phyloP scores from a whole-genome alignment of 805 yeast species.

The Barnettozyma wickerhamii region DNA sequence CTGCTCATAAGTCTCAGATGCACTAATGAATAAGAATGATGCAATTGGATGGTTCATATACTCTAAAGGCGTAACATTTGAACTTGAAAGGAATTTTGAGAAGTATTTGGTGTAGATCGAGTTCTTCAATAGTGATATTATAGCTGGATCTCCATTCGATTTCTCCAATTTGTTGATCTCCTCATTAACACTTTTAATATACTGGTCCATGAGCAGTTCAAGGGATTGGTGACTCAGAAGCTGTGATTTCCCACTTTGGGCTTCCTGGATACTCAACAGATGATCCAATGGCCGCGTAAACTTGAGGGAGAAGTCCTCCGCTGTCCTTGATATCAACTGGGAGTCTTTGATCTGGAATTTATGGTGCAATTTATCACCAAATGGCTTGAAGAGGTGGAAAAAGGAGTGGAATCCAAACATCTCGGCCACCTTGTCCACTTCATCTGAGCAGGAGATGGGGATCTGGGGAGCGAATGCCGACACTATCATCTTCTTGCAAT shows the following conservation, averaged over 20 bases:
- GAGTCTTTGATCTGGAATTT: slow-evolving; percentile 46
- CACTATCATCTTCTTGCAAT: slow-evolving; percentile 24
- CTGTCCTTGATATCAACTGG: slow-evolving; percentile 43
- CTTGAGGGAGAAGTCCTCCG: slow-evolving; percentile 53
- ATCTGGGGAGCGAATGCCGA: slow-evolving; percentile 50
- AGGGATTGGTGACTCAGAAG: slow-evolving; percentile 32
- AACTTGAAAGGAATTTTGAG: slow-evolving; percentile 53
- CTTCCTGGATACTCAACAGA: slow-evolving; percentile 26
- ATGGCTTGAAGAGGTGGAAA: slow-evolving; percentile 47
- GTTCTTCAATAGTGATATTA: slow-evolving; percentile 32
- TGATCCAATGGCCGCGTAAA: slow-evolving; percentile 40
- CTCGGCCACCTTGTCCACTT: slow-evolving; percentile 41
- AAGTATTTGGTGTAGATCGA: slow-evolving; percentile 55
- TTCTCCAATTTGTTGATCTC: slow-evolving; percentile 9
- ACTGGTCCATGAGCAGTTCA: slow-evolving; percentile 32
- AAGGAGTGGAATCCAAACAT: slow-evolving; percentile 37
- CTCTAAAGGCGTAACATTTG: slow-evolving; percentile 70
- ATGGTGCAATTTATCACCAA: slow-evolving; percentile 50
- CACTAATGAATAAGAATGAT: slow-evolving; percentile 63
- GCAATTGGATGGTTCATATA: slow-evolving; percentile 84
- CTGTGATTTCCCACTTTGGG: slow-evolving; percentile 24
- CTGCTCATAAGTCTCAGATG: slow-evolving; percentile 46
- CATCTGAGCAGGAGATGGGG: slow-evolving; percentile 43
- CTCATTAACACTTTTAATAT: slow-evolving; percentile 27
- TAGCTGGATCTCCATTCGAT: slow-evolving; percentile 19